Evolutionary conservation across 345 rosid genomes (phyloP), one percentile per base, ranked within the genome.

Genomic region (Salix arbutifolia): DNA sequence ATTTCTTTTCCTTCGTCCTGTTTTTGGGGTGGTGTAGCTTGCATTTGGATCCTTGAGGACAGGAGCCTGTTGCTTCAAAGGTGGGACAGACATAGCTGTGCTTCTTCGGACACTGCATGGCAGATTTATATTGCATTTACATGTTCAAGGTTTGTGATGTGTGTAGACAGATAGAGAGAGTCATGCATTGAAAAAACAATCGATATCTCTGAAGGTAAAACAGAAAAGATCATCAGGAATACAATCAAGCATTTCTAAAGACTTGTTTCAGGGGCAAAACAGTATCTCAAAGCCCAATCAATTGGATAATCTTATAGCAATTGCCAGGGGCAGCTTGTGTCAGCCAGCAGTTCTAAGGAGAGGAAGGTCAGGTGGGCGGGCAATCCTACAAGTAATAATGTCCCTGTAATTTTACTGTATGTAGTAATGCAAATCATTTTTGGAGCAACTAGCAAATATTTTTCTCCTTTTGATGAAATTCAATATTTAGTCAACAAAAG

Each of bases 41-140:
- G 92, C 98, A 92, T 79, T 91, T 91, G 65, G 91, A 83, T 82
- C 96, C 98, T 73, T 85, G 87, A 58, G 92, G 81, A 83, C 98
- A 94, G 62, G 86, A 87, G 72, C 98, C 96, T 25, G 88, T 91
- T 44, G 92, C 91, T 83, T 91, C 91, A 44, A 86, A 92, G 56
- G 67, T 72, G 25, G 98, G 97, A 87, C 98, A 94, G 73, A 85
- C 89, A 77, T 89, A 88, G 82, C 90, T 92, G 90, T 94, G 98
- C 92, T 91, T 94, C 92, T 90, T 94, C 88, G 85, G 89, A 86
- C 98, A 94, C 98, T 96, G 96, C 58, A 88, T 71, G 85, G 82
- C 89, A 91, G 74, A 86, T 74, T 81, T 73, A 75, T 16, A 79
- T 78, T 80, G 80, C 81, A 78, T 79, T 85, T 78, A 77, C 81